phyloP scores from a whole-genome alignment of 768 basidiomycete species.

The Phallus indusiatus region DNA sequence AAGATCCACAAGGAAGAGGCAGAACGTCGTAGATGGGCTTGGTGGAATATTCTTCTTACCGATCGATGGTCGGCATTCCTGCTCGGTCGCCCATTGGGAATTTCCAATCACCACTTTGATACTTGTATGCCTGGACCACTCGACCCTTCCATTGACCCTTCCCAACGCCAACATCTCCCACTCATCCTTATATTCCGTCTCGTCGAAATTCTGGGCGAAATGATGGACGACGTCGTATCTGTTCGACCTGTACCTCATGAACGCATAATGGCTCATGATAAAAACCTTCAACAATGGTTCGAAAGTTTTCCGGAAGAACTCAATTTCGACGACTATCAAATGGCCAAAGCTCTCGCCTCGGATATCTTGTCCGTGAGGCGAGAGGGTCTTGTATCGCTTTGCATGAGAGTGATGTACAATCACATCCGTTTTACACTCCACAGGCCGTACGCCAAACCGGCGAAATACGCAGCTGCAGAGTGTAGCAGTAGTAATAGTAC shows the following conservation, averaged over 20 bases:
- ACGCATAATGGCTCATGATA: slow-evolving; percentile 62
- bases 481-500: too few relatives aligned
- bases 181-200: slow-evolving; percentile 68
- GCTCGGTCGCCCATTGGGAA: slow-evolving; percentile 69
- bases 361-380: slow-evolving; percentile 49
- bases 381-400: slow-evolving; percentile 71
- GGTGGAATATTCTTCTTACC: slow-evolving; percentile 81
- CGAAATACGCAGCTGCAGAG: slow-evolving; percentile 2
- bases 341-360: slow-evolving; percentile 65
- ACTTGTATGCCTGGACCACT: slow-evolving; percentile 65
- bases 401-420: slow-evolving; percentile 66
- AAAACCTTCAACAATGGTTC: slow-evolving; percentile 63
- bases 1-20: slow-evolving; percentile 58
- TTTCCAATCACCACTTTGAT: slow-evolving; percentile 78
- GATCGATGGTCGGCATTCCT: slow-evolving; percentile 86
- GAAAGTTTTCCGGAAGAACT: slow-evolving; percentile 67
- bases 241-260: slow-evolving; percentile 74
- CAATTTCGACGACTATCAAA: slow-evolving; percentile 64
- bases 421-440: slow-evolving; percentile 83
- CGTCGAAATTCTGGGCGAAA: slow-evolving; percentile 73
- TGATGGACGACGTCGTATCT: slow-evolving; percentile 78
- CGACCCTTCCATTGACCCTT: slow-evolving; percentile 53
- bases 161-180: slow-evolving; percentile 58
- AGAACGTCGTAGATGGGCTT: slow-evolving; percentile 78
- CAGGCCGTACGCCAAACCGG: slow-evolving; percentile 56